Conservation (phyloP, 176 grass and related monocot species). For the Musa itinerans region DNA sequence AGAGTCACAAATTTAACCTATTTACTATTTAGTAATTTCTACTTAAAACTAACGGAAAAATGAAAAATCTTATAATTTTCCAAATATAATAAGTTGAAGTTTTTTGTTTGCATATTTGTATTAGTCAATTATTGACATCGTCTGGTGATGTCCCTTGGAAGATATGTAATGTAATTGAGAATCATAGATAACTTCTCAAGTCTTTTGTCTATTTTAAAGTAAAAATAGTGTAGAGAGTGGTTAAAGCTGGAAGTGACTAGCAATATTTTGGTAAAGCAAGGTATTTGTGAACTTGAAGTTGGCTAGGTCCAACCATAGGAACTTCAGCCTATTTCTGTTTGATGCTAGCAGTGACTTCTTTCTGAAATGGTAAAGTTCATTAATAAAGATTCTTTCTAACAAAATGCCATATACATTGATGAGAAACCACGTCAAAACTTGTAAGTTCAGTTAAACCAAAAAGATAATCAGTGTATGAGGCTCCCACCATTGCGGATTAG, state of each 20-base stretch:
- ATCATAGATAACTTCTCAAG: neutral
- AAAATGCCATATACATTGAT: neutral
- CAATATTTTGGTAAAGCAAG: neutral
- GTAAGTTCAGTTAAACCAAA: neutral
- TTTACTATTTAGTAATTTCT: no score
- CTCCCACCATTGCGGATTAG: neutral
- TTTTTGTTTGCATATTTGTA: neutral
- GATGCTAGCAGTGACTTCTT: neutral
- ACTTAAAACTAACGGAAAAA: no score
- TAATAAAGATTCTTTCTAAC: neutral
- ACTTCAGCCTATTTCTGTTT: neutral
- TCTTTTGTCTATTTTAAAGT: neutral
- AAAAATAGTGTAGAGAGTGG: no score
- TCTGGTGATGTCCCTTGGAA: neutral
- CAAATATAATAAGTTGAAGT: neutral
- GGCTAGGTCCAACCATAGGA: neutral
- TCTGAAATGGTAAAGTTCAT: neutral
- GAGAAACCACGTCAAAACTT: neutral
- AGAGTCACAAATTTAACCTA: neutral
- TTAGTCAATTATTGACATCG: neutral
- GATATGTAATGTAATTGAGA: neutral
- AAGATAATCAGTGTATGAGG: neutral
- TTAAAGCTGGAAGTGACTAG: no score
- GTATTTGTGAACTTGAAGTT: neutral
- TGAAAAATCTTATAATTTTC: neutral